Base-by-base conservation (phyloP, 1,284 basidiomycete genomes). In the Apiotrichum sp. region DNA sequence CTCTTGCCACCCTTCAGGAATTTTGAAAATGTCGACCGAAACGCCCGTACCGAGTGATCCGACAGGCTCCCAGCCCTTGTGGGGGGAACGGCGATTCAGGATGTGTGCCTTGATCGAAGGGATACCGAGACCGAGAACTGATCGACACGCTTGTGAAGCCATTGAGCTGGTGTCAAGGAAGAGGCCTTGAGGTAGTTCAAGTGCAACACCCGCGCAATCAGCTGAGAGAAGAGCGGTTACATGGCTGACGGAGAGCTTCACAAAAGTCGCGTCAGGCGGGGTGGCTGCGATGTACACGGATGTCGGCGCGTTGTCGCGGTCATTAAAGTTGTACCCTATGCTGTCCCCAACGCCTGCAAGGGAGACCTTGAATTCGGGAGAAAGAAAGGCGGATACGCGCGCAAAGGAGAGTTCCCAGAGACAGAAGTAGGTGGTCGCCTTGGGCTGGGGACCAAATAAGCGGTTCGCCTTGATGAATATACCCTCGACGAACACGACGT, bases 331-430 rank as follows among this genome's bases (percentile, higher is more conserved):
- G 62, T 84, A 72, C 2, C 78, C 78, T 61, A 93, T 86, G 0
- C 84, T 80, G 32, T 80, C 78, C 6, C 79, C 75, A 31, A 83
- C 83, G 3, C 83, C 79, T 4, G 76, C 70, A 5, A 93, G 64
- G 3, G 82, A 72, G 41, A 78, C 76, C 0, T 79, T 78, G 55
- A 91, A 82, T 11, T 77, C 69, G 3, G 84, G 81, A 1, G 85
- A 82, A 10, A 87, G 64, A 39, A 80, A 72, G 0, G 80, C 81
- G 60, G 83, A 84, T 44, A 90, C 67, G 42, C 80, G 72, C 2
- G 88, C 87, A 31, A 90, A 45, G 22, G 77, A 76, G 45, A 92
- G 81, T 65, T 93, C 89, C 93, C 92, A 96, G 5, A 93, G 82
- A 68, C 91, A 95, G 7, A 93, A 78, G 68, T 96, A 96, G 0